Conservation (phyloP, 768 basidiomycete genomes). For the Podaxis sp. region DNA sequence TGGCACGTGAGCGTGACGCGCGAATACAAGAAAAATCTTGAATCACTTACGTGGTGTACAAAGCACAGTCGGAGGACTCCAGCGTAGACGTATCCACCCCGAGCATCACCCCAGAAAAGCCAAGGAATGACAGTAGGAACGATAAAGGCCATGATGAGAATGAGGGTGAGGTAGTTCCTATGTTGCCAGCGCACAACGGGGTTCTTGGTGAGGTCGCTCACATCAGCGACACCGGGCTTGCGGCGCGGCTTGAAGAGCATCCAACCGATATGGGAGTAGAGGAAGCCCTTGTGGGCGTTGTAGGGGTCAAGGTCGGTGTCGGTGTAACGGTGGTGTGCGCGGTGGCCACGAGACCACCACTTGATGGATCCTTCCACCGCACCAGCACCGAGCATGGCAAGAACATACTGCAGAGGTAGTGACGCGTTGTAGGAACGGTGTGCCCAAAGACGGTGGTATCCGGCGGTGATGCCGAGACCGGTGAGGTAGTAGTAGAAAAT, state of each 20-base stretch:
- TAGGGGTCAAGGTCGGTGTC: slow-evolving; percentile 97
- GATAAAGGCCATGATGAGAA: slow-evolving; percentile 67
- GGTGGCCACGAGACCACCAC: slow-evolving; percentile 99
- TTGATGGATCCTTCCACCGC: slow-evolving; percentile 96
- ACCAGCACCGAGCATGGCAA: slow-evolving; percentile 85
- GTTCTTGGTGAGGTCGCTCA: slow-evolving; percentile 82
- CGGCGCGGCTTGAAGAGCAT: slow-evolving; percentile 91
- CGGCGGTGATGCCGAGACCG: slow-evolving; percentile 88
- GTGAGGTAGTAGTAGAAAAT: slow-evolving; percentile 39
- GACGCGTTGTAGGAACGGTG: slow-evolving; percentile 95
- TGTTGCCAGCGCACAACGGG: slow-evolving; percentile 87
- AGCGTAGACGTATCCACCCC: slow-evolving; percentile 85
- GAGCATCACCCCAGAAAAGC: slow-evolving; percentile 80
- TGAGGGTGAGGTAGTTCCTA: slow-evolving; percentile 67
- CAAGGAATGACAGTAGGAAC: slow-evolving; percentile 80
- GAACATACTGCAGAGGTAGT: slow-evolving; percentile 76
- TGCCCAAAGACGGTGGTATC: slow-evolving; percentile 97
- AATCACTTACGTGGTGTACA: slow-evolving; percentile 76
- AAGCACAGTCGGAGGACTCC: slow-evolving; percentile 76
- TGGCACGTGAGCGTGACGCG: slow-evolving; percentile 11
- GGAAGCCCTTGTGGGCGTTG: slow-evolving; percentile 86
- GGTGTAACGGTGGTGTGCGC: slow-evolving; percentile 96
- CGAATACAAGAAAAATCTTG: slow-evolving; percentile 6
- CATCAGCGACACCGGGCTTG: slow-evolving; percentile 86
- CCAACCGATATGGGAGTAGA: slow-evolving; percentile 89